Percentiles rank a stretch among this genome's conserved stretches.
phyloP scores from a whole-genome alignment of 2,329 filamentous ascomycete genomes.

The Cladophialophora chaetospira region DNA sequence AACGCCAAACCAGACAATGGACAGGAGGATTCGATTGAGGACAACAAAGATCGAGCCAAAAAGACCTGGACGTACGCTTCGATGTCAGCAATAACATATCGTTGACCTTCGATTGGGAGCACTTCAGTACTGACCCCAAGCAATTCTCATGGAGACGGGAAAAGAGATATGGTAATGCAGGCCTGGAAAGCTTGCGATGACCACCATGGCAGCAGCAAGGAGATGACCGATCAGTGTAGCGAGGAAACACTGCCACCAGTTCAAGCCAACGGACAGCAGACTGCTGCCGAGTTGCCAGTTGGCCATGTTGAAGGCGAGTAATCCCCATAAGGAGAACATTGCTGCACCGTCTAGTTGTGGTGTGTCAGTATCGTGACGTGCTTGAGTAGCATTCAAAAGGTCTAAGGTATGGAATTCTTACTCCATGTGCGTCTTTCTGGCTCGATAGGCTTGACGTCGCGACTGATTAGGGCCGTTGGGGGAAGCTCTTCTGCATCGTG shows the following conservation, averaged over 20 bases:
- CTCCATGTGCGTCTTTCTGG: slow-evolving; percentile 6
- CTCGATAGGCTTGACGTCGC: slow-evolving; percentile 12
- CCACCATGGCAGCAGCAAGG: neutral
- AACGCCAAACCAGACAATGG: slow-evolving; percentile 62
- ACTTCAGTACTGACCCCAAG: slow-evolving; percentile 5
- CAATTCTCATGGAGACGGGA: neutral
- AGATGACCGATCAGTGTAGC: neutral
- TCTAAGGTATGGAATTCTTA: neutral
- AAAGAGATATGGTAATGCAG: slow-evolving; percentile 8
- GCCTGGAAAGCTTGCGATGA: neutral
- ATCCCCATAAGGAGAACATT: slow-evolving; percentile 1
- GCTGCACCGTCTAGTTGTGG: neutral
- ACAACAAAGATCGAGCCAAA: slow-evolving; percentile 7
- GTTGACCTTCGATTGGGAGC: neutral
- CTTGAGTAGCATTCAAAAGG: neutral
- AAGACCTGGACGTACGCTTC: neutral
- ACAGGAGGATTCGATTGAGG: slow-evolving; percentile 54
- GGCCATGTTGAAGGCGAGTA: slow-evolving; percentile 30
- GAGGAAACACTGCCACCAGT: slow-evolving; percentile 9
- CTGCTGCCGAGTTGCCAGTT: slow-evolving; percentile 1
- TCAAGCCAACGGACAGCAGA: slow-evolving; percentile 5
- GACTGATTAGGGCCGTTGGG: slow-evolving; percentile 7
- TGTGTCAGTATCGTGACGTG: neutral
- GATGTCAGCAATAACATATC: neutral
- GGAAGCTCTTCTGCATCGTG: slow-evolving; percentile 5